A percentile compares a stretch with the other conserved stretches of the same genome.
Evolutionary conservation across 805 yeast species (phyloP).

Genomic region (Wickerhamiella vanderwaltii): DNA sequence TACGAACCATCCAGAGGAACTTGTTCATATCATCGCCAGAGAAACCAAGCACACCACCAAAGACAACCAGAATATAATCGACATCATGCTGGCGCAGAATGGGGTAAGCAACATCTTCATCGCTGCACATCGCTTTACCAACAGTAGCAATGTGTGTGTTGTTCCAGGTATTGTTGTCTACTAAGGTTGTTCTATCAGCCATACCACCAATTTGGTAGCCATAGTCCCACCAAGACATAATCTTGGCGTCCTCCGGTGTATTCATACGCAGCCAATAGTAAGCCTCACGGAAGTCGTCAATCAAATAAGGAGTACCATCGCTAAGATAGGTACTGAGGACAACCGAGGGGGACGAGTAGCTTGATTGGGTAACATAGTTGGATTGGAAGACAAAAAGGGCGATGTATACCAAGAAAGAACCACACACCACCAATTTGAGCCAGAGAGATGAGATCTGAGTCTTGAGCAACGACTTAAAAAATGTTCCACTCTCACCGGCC

Average conservation of each 20-base stretch:
- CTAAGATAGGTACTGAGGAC: conserved; percentile 74
- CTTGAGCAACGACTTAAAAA: conserved; percentile 19
- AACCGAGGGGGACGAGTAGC: conserved; percentile 96
- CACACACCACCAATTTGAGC: conserved; percentile 51
- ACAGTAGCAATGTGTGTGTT: conserved; percentile 98
- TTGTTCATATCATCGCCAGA: conserved; percentile 95
- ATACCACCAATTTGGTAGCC: conserved; percentile 99
- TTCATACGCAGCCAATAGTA: conserved; percentile 98
- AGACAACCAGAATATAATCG: conserved; percentile 82
- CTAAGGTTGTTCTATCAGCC: conserved; percentile 98
- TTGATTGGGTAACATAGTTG: conserved; percentile 93
- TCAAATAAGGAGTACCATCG: conserved; percentile 73
- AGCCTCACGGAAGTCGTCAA: conserved; percentile 97
- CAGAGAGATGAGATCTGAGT: conserved; percentile 24
- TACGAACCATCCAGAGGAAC: conserved; percentile 97
- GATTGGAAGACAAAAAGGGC: conserved; percentile 80
- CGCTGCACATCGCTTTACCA: conserved; percentile 92
- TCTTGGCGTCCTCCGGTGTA: conserved; percentile 88
- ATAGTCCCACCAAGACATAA: conserved; percentile 99
- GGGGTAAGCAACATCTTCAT: conserved; percentile 79
- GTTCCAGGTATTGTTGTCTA: conserved; percentile 98
- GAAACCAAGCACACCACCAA: conserved; percentile 88
- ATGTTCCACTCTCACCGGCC: conserved; percentile 9
- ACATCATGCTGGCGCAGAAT: conserved; percentile 85
- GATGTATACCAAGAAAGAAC: conserved; percentile 62